Conservation (phyloP, 1,284 basidiomycete genomes). For the Chiua sp. region DNA sequence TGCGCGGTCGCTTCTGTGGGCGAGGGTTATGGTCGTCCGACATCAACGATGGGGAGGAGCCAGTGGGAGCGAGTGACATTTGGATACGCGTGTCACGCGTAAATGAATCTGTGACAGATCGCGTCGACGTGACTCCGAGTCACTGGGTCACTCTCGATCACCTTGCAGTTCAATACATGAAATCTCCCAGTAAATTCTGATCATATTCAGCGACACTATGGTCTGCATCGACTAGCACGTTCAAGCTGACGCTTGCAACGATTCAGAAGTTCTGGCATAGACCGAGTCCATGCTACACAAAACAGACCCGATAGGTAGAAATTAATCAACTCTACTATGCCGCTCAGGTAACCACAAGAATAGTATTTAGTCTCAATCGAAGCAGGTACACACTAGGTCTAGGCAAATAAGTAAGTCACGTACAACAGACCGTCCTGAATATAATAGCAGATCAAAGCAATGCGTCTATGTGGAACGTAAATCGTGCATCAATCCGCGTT, state of each 20-base stretch:
- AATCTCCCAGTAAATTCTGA: too few relatives aligned
- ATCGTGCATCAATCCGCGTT: not conserved
- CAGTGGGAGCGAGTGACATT: conserved; percentile 19
- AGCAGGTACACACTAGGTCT: not conserved
- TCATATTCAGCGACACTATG: too few relatives aligned
- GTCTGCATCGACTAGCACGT: too few relatives aligned
- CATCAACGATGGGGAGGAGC: conserved; percentile 20
- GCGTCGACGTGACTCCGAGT: conserved; percentile 24
- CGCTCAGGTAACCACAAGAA: not conserved
- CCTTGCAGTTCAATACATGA: too few relatives aligned
- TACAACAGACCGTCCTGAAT: not conserved
- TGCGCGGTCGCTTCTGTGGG: conserved; percentile 34
- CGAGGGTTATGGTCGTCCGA: conserved; percentile 27
- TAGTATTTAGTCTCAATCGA: not conserved
- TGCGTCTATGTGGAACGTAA: not conserved
- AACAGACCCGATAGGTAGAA: too few relatives aligned
- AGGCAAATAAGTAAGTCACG: not conserved
- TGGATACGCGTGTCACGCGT: conserved; percentile 31
- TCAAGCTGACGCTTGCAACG: too few relatives aligned
- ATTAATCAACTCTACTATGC: too few relatives aligned
- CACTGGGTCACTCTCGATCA: too few relatives aligned
- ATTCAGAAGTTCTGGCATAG: too few relatives aligned
- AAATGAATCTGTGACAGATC: conserved; percentile 31
- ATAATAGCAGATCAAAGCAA: too few relatives aligned
- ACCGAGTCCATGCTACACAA: too few relatives aligned